phyloP scores from a whole-genome alignment of 257 asterid species.

The Capsicum rhomboideum region DNA sequence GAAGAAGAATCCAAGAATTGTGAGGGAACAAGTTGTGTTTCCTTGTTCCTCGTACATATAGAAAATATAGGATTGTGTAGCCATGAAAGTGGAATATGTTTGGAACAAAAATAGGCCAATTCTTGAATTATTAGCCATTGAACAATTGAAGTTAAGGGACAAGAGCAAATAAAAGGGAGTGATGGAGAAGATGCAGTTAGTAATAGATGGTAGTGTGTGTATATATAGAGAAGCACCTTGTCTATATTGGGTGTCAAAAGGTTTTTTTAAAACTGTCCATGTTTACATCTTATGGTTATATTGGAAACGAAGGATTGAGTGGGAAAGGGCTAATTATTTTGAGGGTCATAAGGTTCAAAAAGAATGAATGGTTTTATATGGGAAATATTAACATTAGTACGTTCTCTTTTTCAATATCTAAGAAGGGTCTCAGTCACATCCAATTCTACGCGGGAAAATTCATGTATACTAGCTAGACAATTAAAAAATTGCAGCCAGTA shows the following conservation, averaged over 20 bases:
- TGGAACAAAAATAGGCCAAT: no score
- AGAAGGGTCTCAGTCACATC: neutral
- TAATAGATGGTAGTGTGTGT: neutral
- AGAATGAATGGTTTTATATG: no score
- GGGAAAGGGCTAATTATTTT: neutral
- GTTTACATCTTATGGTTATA: neutral
- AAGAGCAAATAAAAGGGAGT: no score
- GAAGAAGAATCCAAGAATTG: neutral
- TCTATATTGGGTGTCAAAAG: neutral
- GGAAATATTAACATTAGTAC: no score
- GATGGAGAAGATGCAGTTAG: no score
- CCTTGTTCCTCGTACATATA: neutral
- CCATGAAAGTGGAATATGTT: neutral
- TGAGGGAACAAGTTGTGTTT: neutral
- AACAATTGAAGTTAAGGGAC: no score
- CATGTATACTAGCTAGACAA: no score
- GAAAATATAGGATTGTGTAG: neutral
- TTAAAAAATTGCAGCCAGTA: no score
- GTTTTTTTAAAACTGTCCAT: neutral
- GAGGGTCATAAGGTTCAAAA: neutral
- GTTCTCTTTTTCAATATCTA: neutral
- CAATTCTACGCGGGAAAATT: neutral
- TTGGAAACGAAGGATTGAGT: neutral
- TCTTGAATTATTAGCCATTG: no score
- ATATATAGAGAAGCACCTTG: neutral